phyloP scores from a whole-genome alignment of 1,139 yeast genomes.

The Kurtzmaniella quercitrusa region DNA sequence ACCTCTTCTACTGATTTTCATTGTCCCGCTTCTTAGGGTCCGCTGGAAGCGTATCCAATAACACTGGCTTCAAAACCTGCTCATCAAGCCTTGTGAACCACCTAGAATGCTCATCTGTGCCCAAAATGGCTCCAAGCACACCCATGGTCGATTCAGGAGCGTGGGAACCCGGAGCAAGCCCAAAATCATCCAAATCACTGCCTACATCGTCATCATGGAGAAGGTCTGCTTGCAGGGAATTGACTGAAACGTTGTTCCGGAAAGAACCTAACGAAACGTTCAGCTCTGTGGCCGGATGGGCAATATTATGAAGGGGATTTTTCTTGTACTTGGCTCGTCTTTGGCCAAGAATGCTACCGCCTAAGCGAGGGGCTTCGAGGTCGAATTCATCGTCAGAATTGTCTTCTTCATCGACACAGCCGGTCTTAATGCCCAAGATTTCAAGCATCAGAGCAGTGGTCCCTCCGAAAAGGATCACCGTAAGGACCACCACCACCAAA shows the following conservation, averaged over 20 bases:
- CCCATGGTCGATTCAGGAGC: conserved; percentile 17
- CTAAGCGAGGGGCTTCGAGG: conserved; percentile 66
- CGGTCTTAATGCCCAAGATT: conserved; percentile 86
- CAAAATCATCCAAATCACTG: conserved; percentile 36
- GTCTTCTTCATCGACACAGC: conserved; percentile 70
- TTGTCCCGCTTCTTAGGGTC: conserved; percentile 11
- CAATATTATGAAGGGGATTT: conserved; percentile 10
- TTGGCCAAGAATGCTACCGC: conserved; percentile 22
- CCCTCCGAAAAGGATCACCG: conserved; percentile 96
- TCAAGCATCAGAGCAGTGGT: conserved; percentile 98
- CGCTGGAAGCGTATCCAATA: conserved; percentile 55
- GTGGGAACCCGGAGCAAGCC: conserved; percentile 10
- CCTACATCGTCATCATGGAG: conserved; percentile 29
- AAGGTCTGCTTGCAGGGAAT: conserved; percentile 12
- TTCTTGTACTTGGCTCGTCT: conserved; percentile 26
- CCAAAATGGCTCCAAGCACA: conserved; percentile 39
- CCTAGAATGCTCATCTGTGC: conserved; percentile 73
- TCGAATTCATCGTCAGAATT: conserved; percentile 95
- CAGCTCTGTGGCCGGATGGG: conserved; percentile 25
- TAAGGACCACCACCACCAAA: conserved; percentile 89
- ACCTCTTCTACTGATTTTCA: conserved; percentile 5
- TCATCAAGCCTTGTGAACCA: conserved; percentile 96
- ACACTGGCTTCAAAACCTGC: conserved; percentile 91
- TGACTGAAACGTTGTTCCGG: conserved; percentile 10
- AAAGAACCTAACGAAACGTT: conserved; percentile 21